These are phyloP conservation scores for Xerocomus potaroensis DNA, from an alignment of 768 basidiomycete species.

Conservation along the genomic window DNA sequence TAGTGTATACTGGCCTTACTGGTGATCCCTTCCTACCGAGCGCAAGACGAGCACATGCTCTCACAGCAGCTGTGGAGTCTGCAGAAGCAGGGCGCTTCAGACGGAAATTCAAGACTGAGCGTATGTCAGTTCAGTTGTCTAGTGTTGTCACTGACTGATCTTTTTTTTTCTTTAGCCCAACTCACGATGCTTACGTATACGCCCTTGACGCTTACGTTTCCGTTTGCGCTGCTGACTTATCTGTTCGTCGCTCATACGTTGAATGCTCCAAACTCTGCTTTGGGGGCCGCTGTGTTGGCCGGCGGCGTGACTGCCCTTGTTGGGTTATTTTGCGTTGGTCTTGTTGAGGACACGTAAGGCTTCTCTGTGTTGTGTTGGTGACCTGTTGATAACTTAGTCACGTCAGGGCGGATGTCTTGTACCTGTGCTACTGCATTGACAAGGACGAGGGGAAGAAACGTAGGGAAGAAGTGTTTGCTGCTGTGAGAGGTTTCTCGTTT, in stretches of 20 bases:
- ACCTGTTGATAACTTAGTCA: not conserved
- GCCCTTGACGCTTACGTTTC: constrained; percentile 75
- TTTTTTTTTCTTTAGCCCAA: constrained; percentile 39
- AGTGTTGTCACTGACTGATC: not conserved
- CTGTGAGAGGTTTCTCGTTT: constrained; percentile 37
- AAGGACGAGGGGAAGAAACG: constrained; percentile 48
- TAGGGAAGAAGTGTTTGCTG: constrained; percentile 49
- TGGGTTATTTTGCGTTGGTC: constrained; percentile 76
- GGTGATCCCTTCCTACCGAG: constrained; percentile 65
- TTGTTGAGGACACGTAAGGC: constrained; percentile 71
- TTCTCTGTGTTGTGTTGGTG: not conserved
- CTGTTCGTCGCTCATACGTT: constrained; percentile 86
- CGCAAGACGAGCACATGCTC: constrained; percentile 51
- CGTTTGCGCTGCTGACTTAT: constrained; percentile 79
- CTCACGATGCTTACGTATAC: constrained; percentile 68
- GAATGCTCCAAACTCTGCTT: constrained; percentile 62
- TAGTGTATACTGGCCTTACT: constrained; percentile 72
- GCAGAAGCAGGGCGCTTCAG: constrained; percentile 37
- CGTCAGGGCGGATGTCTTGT: constrained; percentile 60
- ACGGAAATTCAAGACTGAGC: constrained; percentile 52
- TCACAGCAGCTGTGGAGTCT: constrained; percentile 54
- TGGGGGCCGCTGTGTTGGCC: constrained; percentile 71
- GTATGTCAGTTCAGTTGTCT: constrained; percentile 35
- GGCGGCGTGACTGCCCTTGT: constrained; percentile 79
- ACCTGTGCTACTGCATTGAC: constrained; percentile 66